These are phyloP conservation scores for Malus asiatica DNA, from an alignment of 306 rosid genomes.

Conservation along the genomic window DNA sequence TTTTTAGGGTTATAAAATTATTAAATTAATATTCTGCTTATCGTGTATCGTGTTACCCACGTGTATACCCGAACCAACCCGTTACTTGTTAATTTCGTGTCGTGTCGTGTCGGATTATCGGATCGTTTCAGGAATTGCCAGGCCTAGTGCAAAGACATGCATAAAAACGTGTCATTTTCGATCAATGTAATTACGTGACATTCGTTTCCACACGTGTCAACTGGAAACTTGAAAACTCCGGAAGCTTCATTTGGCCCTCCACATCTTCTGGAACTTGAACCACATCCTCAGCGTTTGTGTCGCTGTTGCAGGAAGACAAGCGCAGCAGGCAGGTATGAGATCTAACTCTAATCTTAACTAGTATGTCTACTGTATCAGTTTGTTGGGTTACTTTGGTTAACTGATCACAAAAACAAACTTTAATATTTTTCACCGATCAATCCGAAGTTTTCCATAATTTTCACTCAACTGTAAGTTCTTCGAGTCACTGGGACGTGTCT, in stretches of 20 bases:
- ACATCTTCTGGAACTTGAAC: neutral
- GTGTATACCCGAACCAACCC: too few relatives aligned
- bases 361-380: neutral
- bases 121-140: too few relatives aligned
- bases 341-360: neutral
- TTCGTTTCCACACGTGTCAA: neutral
- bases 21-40: too few relatives aligned
- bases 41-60: too few relatives aligned
- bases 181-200: too few relatives aligned
- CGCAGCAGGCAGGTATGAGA: neutral
- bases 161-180: too few relatives aligned
- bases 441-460: neutral
- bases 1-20: too few relatives aligned
- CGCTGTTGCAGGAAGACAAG: neutral
- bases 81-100: too few relatives aligned
- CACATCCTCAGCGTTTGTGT: neutral
- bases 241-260: neutral
- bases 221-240: neutral
- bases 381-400: neutral
- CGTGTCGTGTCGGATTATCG: too few relatives aligned
- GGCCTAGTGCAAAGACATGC: too few relatives aligned
- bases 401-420: neutral
- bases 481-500: neutral
- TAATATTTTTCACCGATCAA: neutral
- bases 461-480: neutral